These are phyloP conservation scores for Secale cereale DNA, from an alignment of 176 grass and related monocot species.

Conservation along the genomic window DNA sequence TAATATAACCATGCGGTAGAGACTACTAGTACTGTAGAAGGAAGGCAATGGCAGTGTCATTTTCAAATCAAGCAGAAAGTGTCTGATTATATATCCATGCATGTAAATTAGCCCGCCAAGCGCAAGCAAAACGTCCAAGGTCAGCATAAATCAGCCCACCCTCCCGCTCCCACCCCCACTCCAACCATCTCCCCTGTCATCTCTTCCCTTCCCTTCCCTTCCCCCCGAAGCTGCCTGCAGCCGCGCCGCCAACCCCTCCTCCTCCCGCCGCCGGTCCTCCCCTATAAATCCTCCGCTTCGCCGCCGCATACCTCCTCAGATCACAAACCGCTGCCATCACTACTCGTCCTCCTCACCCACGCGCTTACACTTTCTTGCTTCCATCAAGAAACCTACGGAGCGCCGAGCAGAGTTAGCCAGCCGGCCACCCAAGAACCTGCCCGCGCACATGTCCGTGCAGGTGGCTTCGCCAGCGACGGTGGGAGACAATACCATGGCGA, in stretches of 20 bases:
- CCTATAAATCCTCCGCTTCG: conserved; percentile 24
- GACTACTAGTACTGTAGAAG: too few species aligned
- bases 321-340: neutral
- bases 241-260: neutral
- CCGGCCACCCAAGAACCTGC: neutral
- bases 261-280: neutral
- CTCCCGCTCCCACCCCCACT: conserved; percentile 21
- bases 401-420: neutral
- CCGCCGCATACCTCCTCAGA: neutral
- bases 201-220: too few species aligned
- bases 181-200: conserved; percentile 31
- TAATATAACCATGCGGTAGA: too few species aligned
- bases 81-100: too few species aligned
- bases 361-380: too few species aligned
- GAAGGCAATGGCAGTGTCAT: too few species aligned
- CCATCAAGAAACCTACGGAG: neutral
- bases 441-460: conserved; percentile 18
- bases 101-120: neutral
- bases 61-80: neutral
- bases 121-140: conserved; percentile 6
- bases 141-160: conserved; percentile 16
- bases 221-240: neutral
- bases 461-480: neutral
- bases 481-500: neutral
- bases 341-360: neutral